A percentile compares a stretch with the other conserved stretches of the same genome.
phyloP scores from a whole-genome alignment of 1,284 basidiomycete genomes.

The Schizopora paradoxa region DNA sequence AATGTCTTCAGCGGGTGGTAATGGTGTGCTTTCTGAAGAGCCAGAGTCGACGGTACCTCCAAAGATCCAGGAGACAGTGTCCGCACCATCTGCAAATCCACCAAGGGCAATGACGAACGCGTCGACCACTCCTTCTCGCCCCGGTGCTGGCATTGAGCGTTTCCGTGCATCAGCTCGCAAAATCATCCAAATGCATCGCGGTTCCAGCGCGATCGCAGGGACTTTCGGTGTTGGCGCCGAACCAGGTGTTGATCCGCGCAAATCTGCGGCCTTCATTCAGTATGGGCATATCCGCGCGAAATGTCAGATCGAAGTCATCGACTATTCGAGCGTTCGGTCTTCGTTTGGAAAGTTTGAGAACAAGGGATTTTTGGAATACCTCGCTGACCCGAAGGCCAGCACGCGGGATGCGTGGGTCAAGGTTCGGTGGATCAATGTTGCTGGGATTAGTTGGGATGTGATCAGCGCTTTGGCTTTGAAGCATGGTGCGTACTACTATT shows the following conservation, averaged over 20 bases:
- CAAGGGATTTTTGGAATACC: conserved; percentile 20
- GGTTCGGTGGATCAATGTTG: conserved; percentile 27
- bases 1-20: neutral
- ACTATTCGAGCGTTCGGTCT: conserved; percentile 20
- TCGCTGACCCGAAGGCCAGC: conserved; percentile 14
- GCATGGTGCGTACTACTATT: conserved; percentile 18
- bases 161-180: conserved; percentile 19
- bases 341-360: conserved; percentile 23
- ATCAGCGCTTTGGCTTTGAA: conserved; percentile 25
- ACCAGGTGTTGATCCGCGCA: conserved; percentile 23
- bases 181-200: conserved; percentile 20
- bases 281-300: conserved; percentile 22
- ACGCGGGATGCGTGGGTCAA: conserved; percentile 22
- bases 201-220: conserved; percentile 12
- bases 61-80: neutral
- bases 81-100: neutral
- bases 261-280: conserved; percentile 10
- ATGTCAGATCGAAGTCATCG: conserved; percentile 25
- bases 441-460: conserved; percentile 28
- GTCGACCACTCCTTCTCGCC: neutral
- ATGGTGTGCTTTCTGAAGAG: neutral
- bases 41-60: neutral
- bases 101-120: neutral
- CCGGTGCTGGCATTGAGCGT: neutral
- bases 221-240: conserved; percentile 19